Percentiles rank a stretch among this genome's conserved stretches.
Evolutionary conservation across 306 rosid genomes (phyloP).

Genomic region (Coriaria nepalensis): DNA sequence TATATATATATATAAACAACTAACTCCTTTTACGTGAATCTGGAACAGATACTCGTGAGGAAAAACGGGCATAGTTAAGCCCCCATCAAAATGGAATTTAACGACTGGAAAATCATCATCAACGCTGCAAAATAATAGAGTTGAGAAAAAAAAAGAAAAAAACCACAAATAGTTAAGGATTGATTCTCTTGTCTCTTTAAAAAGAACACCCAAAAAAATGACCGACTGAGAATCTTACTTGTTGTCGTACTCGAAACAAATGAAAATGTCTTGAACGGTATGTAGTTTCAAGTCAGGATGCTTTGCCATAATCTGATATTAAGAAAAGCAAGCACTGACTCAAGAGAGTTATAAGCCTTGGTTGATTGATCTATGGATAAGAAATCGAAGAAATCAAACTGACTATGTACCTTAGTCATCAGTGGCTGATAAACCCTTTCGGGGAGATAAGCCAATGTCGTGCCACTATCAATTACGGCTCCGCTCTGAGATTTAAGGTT

Average conservation of each 20-base stretch:
- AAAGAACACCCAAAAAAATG: too few species aligned
- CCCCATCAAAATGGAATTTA: conserved; percentile 34
- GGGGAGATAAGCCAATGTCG: conserved; percentile 71
- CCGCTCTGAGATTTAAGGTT: conserved; percentile 26
- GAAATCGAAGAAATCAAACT: too few species aligned
- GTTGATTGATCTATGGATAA: too few species aligned
- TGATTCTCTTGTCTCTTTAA: too few species aligned
- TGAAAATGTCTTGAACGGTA: conserved; percentile 27
- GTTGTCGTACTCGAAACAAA: conserved; percentile 31
- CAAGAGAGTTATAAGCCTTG: neutral
- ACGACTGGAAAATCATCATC: conserved; percentile 39
- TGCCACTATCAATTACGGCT: conserved; percentile 71
- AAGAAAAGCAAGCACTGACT: neutral
- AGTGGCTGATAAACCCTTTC: conserved; percentile 21
- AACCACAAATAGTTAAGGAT: too few species aligned
- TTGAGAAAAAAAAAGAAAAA: too few species aligned
- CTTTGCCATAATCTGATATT: conserved; percentile 26
- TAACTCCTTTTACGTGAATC: conserved; percentile 19
- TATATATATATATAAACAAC: neutral
- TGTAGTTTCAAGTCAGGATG: conserved; percentile 32
- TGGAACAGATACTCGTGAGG: conserved; percentile 44
- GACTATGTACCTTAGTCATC: conserved; percentile 25
- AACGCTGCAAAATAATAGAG: conserved; percentile 19
- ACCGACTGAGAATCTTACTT: conserved; percentile 24
- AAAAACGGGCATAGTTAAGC: conserved; percentile 26